Evolutionary conservation across 1,139 yeast genomes (phyloP), one percentile per base, ranked within the genome.

Genomic region (Nakaseomyces delphensis): DNA sequence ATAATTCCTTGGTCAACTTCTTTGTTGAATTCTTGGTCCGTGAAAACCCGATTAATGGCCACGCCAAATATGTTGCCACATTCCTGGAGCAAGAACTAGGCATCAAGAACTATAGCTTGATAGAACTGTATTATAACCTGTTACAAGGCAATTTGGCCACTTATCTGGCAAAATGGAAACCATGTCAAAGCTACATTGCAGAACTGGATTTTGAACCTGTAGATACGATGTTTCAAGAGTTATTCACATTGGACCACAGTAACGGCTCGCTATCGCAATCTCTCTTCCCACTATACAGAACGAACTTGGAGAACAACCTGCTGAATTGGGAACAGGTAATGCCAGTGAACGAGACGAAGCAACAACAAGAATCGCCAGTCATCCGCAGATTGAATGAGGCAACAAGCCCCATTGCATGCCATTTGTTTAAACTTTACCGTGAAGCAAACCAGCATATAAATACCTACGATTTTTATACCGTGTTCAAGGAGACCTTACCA

Each of bases 391-490:
- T 62, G 18, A 60, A 63, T 40, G 45, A 52, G 11, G 33, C 48
- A 1, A 40, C 69, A 45, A 74, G 69, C 46, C 93, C 80, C 36
- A 69, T 73, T 2, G 59, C 81, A 10, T 68, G 77, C 29, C 74
- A 73, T 37, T 60, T 86, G 43, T 87, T 77, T 62, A 73, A 76
- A 38, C 69, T 86, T 16, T 82, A 82, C 59, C 75, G 91, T 48
- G 96, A 87, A 55, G 91, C 96, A 0, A 84, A 86, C 21, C 70
- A 79, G 2, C 67, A 71, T 20, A 72, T 86, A 49, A 87, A 86
- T 56, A 73, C 85, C 40, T 83, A 73, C 61, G 96, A 87, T 54
- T 83, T 83, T 55, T 87, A 73, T 57, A 64, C 69, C 39, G 87
- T 89, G 1, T 87, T 85, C 64, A 76, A 73, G 54, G 76, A 71